phyloP scores from a whole-genome alignment of 495 filamentous ascomycete species.

The Hamigera avellanea region DNA sequence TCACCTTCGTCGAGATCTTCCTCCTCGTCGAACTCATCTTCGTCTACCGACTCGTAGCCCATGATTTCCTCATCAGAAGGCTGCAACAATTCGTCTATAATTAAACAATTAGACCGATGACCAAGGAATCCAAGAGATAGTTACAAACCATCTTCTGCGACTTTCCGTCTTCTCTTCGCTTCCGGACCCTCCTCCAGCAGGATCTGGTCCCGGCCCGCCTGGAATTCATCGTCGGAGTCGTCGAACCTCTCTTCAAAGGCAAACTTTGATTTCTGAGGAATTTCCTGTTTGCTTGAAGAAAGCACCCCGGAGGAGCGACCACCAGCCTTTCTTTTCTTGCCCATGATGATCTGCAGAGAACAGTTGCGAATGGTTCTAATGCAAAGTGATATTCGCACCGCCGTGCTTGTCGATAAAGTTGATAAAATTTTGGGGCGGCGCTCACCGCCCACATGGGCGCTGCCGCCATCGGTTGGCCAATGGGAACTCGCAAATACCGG shows the following conservation, averaged over 20 bases:
- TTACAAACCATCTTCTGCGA: conserved; percentile 48
- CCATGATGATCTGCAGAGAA: conserved; percentile 46
- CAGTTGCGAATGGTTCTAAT: conserved; percentile 15
- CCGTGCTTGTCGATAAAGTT: not conserved
- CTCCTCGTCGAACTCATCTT: conserved; percentile 41
- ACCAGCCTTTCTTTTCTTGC: conserved; percentile 68
- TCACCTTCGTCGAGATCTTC: conserved; percentile 32
- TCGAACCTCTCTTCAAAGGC: conserved; percentile 73
- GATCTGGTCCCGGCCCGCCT: conserved; percentile 70
- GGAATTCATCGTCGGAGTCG: conserved; percentile 87
- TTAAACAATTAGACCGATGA: conserved; percentile 3
- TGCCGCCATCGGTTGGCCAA: too few species aligned
- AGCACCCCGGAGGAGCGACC: conserved; percentile 19
- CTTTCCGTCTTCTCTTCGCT: conserved; percentile 59
- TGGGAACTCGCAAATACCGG: too few species aligned
- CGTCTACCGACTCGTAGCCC: conserved; percentile 43
- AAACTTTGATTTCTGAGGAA: conserved; percentile 25
- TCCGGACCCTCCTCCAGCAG: conserved; percentile 70
- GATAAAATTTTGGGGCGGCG: not conserved
- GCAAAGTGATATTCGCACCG: not conserved
- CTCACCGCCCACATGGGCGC: not conserved
- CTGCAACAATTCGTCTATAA: conserved; percentile 46
- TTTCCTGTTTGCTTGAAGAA: conserved; percentile 36
- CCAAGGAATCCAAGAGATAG: not conserved
- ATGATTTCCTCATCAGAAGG: conserved; percentile 84